Conservation (phyloP, 345 rosid genomes). For the Cardamine chenopodiifolia region DNA sequence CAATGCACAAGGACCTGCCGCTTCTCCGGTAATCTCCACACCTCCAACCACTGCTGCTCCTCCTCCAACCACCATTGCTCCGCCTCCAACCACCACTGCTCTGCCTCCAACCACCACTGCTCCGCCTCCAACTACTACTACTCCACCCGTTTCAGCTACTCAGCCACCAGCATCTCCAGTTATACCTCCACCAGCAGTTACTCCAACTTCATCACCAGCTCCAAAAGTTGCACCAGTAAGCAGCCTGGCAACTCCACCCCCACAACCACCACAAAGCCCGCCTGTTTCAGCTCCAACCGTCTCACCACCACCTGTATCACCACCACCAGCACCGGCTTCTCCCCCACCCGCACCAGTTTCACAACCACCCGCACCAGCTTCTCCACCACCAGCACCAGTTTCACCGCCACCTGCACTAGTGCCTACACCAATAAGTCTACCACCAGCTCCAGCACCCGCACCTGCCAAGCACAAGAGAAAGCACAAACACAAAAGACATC, state of each 20-base stretch:
- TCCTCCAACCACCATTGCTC: slow-evolving; percentile 44
- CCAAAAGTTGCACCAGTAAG: slow-evolving; percentile 69
- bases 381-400: slow-evolving; percentile 50
- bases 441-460: slow-evolving; percentile 71
- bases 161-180: slow-evolving; percentile 50
- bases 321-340: slow-evolving; percentile 49
- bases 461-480: slow-evolving; percentile 65
- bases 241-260: slow-evolving; percentile 62
- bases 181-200: slow-evolving; percentile 53
- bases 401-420: slow-evolving; percentile 44
- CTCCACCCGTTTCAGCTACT: slow-evolving; percentile 32
- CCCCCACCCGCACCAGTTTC: slow-evolving; percentile 44
- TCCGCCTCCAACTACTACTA: slow-evolving; percentile 41
- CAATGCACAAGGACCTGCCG: slow-evolving; percentile 72
- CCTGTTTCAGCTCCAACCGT: slow-evolving; percentile 54
- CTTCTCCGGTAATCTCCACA: slow-evolving; percentile 66
- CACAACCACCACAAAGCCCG: slow-evolving; percentile 54
- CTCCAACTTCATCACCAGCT: slow-evolving; percentile 57
- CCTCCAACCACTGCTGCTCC: slow-evolving; percentile 44
- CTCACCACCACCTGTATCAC: slow-evolving; percentile 53
- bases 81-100: slow-evolving; percentile 41
- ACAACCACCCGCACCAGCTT: slow-evolving; percentile 40
- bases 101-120: slow-evolving; percentile 42
- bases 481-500: slow-evolving; percentile 72
- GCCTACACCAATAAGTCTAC: slow-evolving; percentile 50